Conservation (phyloP, 306 rosid genomes). For the Corylus heterophylla region DNA sequence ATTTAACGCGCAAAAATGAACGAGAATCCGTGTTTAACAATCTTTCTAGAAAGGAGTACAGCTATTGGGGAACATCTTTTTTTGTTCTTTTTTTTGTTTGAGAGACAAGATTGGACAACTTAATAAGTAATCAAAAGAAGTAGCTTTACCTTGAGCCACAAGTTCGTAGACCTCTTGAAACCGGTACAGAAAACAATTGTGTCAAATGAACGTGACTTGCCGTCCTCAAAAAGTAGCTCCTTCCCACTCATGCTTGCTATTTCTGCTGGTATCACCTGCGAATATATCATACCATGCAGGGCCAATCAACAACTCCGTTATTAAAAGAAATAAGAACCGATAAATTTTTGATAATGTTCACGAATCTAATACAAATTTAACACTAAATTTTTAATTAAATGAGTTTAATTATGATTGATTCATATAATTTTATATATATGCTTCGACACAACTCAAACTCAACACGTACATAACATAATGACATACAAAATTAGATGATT, state of each 20-base stretch:
- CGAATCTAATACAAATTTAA: no score
- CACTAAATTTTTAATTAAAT: no score
- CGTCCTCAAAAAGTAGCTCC: constrained; percentile 45
- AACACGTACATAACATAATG: no score
- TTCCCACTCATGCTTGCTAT: constrained; percentile 44
- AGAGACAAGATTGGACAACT: not conserved
- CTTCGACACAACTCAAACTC: no score
- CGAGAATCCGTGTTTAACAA: not conserved
- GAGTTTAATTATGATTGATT: no score
- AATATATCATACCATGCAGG: not conserved
- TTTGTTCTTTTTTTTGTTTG: not conserved
- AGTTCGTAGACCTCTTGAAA: constrained; percentile 60
- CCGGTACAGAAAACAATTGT: constrained; percentile 74
- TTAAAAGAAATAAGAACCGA: no score
- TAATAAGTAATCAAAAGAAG: not conserved
- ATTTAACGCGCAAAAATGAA: no score
- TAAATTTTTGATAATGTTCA: no score
- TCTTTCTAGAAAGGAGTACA: not conserved
- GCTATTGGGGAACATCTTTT: no score
- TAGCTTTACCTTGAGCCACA: constrained; percentile 68
- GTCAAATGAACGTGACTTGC: constrained; percentile 48
- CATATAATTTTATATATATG: no score
- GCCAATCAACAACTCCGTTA: no score
- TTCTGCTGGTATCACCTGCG: constrained; percentile 51
- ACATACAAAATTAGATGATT: no score